These are phyloP conservation scores for Hanseniaspora guilliermondii DNA, from an alignment of 805 yeast genomes.

Conservation along the genomic window DNA sequence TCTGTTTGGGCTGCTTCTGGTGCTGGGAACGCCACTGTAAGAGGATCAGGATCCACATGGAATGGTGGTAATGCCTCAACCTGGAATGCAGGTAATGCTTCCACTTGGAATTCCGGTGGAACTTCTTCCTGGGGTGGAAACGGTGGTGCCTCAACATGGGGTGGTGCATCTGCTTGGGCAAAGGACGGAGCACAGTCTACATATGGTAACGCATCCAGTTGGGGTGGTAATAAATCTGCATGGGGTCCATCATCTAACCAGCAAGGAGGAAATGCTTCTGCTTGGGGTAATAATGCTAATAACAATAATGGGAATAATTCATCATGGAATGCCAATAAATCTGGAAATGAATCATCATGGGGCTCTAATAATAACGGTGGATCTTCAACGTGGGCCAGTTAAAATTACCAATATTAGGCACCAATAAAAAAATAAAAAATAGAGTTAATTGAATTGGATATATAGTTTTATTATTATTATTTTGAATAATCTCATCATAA, in stretches of 20 bases:
- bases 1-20: slow-evolving; percentile 30
- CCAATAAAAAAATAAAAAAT: neutral
- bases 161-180: slow-evolving; percentile 38
- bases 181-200: slow-evolving; percentile 34
- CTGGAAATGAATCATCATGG: slow-evolving; percentile 23
- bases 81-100: slow-evolving; percentile 40
- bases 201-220: slow-evolving; percentile 32
- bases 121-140: slow-evolving; percentile 17
- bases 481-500: too few relatives aligned
- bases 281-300: slow-evolving; percentile 30
- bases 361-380: slow-evolving; percentile 16
- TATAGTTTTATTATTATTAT: too few relatives aligned
- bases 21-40: slow-evolving; percentile 34
- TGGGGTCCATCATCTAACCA: slow-evolving; percentile 13
- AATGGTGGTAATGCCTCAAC: slow-evolving; percentile 28
- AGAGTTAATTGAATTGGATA: neutral
- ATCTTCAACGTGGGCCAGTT: slow-evolving; percentile 9
- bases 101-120: slow-evolving; percentile 28
- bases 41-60: slow-evolving; percentile 17
- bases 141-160: slow-evolving; percentile 27
- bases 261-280: slow-evolving; percentile 33
- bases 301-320: slow-evolving; percentile 26
- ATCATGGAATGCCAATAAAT: slow-evolving; percentile 29
- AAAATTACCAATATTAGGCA: neutral
- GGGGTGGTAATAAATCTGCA: slow-evolving; percentile 25